Evolutionary conservation across 495 filamentous ascomycete genomes (phyloP).

Genomic region (Articulospora tetracladia): DNA sequence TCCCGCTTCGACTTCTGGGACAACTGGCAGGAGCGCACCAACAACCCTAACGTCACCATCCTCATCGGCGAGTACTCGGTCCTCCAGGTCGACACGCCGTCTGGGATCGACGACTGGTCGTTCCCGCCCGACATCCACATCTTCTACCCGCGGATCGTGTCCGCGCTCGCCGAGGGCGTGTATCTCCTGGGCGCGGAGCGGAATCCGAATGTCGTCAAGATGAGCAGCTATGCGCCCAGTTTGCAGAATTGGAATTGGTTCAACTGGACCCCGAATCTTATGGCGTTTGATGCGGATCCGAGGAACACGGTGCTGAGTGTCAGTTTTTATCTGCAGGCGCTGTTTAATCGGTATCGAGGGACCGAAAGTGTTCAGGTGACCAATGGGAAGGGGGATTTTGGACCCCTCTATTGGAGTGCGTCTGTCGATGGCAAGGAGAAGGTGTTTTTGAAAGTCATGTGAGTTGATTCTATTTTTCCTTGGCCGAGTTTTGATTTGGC

Average conservation of each 20-base stretch:
- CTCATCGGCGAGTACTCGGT: constrained; percentile 47
- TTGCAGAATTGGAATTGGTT: constrained; percentile 39
- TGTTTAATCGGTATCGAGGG: constrained; percentile 24
- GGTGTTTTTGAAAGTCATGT: constrained; percentile 17
- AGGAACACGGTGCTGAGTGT: constrained; percentile 15
- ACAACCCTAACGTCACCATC: constrained; percentile 23
- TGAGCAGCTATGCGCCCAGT: constrained; percentile 42
- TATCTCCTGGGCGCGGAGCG: constrained; percentile 55
- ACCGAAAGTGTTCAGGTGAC: constrained; percentile 22
- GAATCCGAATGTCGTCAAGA: constrained; percentile 47
- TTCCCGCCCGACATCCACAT: constrained; percentile 11
- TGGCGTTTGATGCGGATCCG: constrained; percentile 22
- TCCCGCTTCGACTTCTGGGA: constrained; percentile 46
- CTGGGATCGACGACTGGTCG: constrained; percentile 8
- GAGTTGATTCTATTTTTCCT: not conserved
- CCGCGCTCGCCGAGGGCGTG: constrained; percentile 41
- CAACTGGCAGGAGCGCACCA: constrained; percentile 32
- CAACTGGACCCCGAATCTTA: constrained; percentile 34
- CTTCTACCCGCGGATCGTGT: constrained; percentile 11
- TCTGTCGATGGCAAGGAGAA: constrained; percentile 12
- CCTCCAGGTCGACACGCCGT: constrained; percentile 34
- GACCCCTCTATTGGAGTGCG: constrained; percentile 24
- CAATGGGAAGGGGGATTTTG: constrained; percentile 19
- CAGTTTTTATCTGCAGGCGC: constrained; percentile 27
- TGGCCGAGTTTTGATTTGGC: not conserved